These are phyloP conservation scores for Apiospora aurea DNA, from an alignment of 2,329 filamentous ascomycete species.

Conservation along the genomic window DNA sequence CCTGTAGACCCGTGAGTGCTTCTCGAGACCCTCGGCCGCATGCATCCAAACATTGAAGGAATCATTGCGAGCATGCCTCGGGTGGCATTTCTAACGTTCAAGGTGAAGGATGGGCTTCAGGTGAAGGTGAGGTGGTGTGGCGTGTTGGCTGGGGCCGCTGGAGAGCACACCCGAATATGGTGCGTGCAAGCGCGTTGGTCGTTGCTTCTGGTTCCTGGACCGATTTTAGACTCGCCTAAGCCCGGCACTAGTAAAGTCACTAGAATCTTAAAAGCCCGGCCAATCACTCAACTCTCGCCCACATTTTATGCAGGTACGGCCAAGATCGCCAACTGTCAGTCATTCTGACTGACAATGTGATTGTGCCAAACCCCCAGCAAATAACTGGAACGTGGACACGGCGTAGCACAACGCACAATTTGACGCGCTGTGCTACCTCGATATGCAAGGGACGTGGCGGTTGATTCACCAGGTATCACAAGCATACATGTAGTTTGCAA, in stretches of 20 bases:
- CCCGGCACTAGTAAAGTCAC: not conserved
- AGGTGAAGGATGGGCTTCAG: not conserved
- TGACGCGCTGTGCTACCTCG: not conserved
- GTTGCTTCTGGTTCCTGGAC: not conserved
- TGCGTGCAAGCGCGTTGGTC: not conserved
- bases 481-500: not conserved
- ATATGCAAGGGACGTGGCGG: constrained; percentile 2
- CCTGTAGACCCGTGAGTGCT: too few relatives aligned
- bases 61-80: not conserved
- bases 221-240: constrained; percentile 9
- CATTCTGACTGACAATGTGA: not conserved
- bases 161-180: not conserved
- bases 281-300: not conserved
- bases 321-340: constrained; percentile 7
- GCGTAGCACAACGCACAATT: not conserved
- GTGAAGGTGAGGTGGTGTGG: not conserved
- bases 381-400: not conserved
- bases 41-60: not conserved
- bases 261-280: not conserved
- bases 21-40: not conserved
- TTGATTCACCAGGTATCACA: not conserved
- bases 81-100: not conserved
- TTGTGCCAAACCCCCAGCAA: not conserved
- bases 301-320: constrained; percentile 7
- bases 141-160: not conserved